Evolutionary conservation across 192 early-diverging fungal genomes (phyloP), one percentile per base, ranked within the genome.

Genomic region (Allomyces macrogynus): DNA sequence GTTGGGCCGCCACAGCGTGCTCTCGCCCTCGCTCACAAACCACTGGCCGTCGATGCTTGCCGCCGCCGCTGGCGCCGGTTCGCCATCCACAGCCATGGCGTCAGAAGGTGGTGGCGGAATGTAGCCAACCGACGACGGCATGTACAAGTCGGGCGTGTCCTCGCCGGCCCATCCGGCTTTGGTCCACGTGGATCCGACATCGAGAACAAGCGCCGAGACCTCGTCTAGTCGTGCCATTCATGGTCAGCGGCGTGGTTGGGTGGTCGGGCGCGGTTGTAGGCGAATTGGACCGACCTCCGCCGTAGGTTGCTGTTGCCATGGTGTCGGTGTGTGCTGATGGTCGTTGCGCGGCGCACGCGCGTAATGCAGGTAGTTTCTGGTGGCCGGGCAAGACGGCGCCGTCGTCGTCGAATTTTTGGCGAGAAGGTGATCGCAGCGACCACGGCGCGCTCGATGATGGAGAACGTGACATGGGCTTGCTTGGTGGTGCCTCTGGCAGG

Each of bases 111-210:
- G 32, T 40, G 32, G 20, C 16, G 49, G 43, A 8, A 82, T 67
- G 67, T 81, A 82, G 9, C 92, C 93, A 14, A 86, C 82, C 16
- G 73, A 80, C 4, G 91, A 87, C 2, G 93, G 89, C 64, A 91
- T 90, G 25, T 93, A 86, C 0, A 82, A 87, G 67, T 85, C 85
- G 10, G 96, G 96, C 40, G 84, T 79, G 74, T 99, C 94, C 69
- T 97, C 94, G 65, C 96, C 96, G n/a, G 93, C 91, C 74, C 88
- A 96, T 63, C 96, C 96, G 23, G 90, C 92, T 63, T 89, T 89
- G 43, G 86, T 87, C 75, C 82, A 86, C 60, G 83, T 81, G 67
- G 86, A 84, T 54, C 96, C 96, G 60, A 95, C 77, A 68, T 97
- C 95, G 67, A 99, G 71, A 42, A 99, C 93, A 22, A 99, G 69